A percentile compares a stretch with the other conserved stretches of the same genome.
phyloP scores from a whole-genome alignment of 2,329 filamentous ascomycete species.

The Colletotrichum cereale region DNA sequence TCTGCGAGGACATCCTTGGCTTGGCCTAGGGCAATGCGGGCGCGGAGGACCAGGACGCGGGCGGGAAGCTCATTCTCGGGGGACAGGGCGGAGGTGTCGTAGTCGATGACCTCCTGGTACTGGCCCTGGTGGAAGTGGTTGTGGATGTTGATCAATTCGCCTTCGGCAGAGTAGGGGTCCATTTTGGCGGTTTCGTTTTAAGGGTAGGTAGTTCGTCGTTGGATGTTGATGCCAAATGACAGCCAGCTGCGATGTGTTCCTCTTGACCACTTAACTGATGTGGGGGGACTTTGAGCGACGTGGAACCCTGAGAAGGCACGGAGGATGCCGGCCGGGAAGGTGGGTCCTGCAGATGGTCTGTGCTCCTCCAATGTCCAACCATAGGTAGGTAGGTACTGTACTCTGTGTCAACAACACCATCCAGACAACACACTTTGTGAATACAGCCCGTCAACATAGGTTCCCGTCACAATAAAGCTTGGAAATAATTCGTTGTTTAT shows the following conservation, averaged over 20 bases:
- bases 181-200: slow-evolving; percentile 56
- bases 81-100: slow-evolving; percentile 84
- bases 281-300: slow-evolving; percentile 62
- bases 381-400: not conserved
- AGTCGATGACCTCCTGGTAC: slow-evolving; percentile 88
- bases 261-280: slow-evolving; percentile 49
- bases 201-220: slow-evolving; percentile 31
- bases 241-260: slow-evolving; percentile 37
- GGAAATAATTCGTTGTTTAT: not conserved
- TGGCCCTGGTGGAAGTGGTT: slow-evolving; percentile 83
- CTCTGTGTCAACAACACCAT: not conserved
- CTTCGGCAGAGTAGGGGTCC: slow-evolving; percentile 79
- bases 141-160: slow-evolving; percentile 79
- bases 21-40: slow-evolving; percentile 86
- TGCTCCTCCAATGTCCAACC: slow-evolving; percentile 1
- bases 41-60: slow-evolving; percentile 82
- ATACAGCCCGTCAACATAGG: not conserved
- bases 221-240: slow-evolving; percentile 46
- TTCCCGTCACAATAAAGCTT: not conserved
- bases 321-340: slow-evolving; percentile 49
- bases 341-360: slow-evolving; percentile 8
- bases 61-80: slow-evolving; percentile 82
- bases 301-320: slow-evolving; percentile 64
- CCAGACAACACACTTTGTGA: not conserved
- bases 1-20: slow-evolving; percentile 79